Evolutionary conservation across 106 monocot genomes (phyloP).

Genomic region (Apostasia ramifera): DNA sequence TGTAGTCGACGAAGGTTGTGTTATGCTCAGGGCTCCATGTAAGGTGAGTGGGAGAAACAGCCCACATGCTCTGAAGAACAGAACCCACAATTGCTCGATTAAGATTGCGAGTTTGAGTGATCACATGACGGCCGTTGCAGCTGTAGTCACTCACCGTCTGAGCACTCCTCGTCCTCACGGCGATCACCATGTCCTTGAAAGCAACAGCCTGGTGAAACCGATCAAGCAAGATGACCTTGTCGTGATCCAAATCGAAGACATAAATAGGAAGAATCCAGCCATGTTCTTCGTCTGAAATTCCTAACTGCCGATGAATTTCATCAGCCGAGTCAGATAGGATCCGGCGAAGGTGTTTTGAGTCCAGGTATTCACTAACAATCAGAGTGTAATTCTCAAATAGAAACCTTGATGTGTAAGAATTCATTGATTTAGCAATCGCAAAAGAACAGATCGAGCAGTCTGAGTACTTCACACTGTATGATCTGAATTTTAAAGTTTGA

Average conservation of each 20-base stretch:
- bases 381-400: slow-evolving; percentile 91
- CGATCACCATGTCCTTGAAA: slow-evolving; percentile 86
- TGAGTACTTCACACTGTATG: slow-evolving; percentile 33
- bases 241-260: slow-evolving; percentile 84
- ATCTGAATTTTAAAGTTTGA: slow-evolving; percentile 52
- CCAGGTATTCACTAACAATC: slow-evolving; percentile 87
- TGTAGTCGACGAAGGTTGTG: slow-evolving; percentile 69
- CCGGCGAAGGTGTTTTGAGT: slow-evolving; percentile 71
- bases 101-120: slow-evolving; percentile 68
- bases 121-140: slow-evolving; percentile 89
- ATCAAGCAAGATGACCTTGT: slow-evolving; percentile 73
- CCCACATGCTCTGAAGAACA: slow-evolving; percentile 92
- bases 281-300: slow-evolving; percentile 37
- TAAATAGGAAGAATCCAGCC: slow-evolving; percentile 67
- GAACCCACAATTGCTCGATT: slow-evolving; percentile 83
- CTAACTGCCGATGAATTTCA: slow-evolving; percentile 35
- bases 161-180: slow-evolving; percentile 73
- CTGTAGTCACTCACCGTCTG: slow-evolving; percentile 90
- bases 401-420: slow-evolving; percentile 77
- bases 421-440: slow-evolving; percentile 61
- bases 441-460: slow-evolving; percentile 84
- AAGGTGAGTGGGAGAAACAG: slow-evolving; percentile 75
- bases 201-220: slow-evolving; percentile 88
- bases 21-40: slow-evolving; percentile 85
- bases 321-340: slow-evolving; percentile 59